These are phyloP conservation scores for Kodamaea hsintzibuensis DNA, from an alignment of 805 yeast species.

Conservation along the genomic window DNA sequence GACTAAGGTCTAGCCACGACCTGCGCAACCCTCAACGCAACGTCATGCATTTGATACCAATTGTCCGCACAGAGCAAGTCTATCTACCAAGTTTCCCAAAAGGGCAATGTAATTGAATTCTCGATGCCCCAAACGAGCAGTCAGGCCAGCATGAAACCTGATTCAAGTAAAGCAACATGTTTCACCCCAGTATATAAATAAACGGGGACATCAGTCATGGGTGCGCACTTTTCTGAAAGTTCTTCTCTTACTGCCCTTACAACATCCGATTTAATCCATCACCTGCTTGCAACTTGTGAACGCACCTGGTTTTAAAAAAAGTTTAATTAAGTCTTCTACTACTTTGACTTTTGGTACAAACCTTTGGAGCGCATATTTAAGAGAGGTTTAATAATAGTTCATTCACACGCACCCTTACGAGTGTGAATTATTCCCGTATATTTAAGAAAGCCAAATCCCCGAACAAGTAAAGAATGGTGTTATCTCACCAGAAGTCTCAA, in stretches of 20 bases:
- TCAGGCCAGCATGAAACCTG: neutral
- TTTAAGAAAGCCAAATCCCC: neutral
- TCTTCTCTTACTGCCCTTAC: neutral
- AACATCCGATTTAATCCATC: neutral
- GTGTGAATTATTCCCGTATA: neutral
- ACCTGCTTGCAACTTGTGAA: neutral
- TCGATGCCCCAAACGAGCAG: neutral
- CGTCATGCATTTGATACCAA: neutral
- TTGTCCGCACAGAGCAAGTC: neutral
- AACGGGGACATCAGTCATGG: neutral
- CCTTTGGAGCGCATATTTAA: neutral
- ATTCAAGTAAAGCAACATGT: neutral
- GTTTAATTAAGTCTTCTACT: neutral
- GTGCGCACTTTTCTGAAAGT: neutral
- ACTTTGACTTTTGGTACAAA: neutral
- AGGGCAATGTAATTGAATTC: slow-evolving; percentile 1
- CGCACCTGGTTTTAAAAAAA: neutral
- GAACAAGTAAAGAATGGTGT: neutral
- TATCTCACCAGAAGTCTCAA: neutral
- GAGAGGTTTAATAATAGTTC: neutral
- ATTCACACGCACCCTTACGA: too few relatives aligned
- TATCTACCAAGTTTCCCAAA: neutral
- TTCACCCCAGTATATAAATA: slow-evolving; percentile 1
- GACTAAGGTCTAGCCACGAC: neutral
- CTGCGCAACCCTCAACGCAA: neutral